These are phyloP conservation scores for Akanthomyces muscarius DNA, from an alignment of 2,329 filamentous ascomycete species.

Conservation along the genomic window DNA sequence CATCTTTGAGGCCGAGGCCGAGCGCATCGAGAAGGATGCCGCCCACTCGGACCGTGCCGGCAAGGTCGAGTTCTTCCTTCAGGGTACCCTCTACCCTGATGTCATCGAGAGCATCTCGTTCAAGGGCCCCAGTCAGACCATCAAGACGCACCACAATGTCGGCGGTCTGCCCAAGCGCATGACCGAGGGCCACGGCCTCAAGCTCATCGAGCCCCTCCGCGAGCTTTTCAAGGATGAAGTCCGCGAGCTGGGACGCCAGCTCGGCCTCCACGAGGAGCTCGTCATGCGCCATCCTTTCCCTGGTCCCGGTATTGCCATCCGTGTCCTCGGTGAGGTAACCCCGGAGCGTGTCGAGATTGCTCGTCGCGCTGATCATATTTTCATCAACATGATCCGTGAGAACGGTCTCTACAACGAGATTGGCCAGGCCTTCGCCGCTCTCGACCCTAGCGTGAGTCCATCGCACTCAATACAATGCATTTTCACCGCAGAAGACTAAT, in stretches of 20 bases:
- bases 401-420: conserved; percentile 67
- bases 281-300: conserved; percentile 30
- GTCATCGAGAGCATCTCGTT: conserved; percentile 41
- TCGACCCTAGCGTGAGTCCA: conserved; percentile 9
- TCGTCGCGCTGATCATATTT: conserved; percentile 72
- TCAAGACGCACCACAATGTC: conserved; percentile 60
- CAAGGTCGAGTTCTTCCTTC: conserved; percentile 79
- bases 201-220: conserved; percentile 74
- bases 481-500: background rate
- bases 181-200: conserved; percentile 46
- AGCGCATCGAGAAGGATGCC: conserved; percentile 64
- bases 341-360: conserved; percentile 74
- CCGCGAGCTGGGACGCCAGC: conserved; percentile 28
- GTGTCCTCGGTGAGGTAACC: conserved; percentile 82
- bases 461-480: background rate
- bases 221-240: conserved; percentile 83
- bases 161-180: conserved; percentile 60
- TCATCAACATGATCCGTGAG: conserved; percentile 69
- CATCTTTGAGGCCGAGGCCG: conserved; percentile 75
- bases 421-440: conserved; percentile 21
- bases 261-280: conserved; percentile 32
- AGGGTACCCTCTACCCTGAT: conserved; percentile 70
- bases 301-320: conserved; percentile 62
- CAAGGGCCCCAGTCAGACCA: conserved; percentile 47
- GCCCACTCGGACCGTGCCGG: conserved; percentile 64